A percentile compares a stretch with the other conserved stretches of the same genome.
Conservation (phyloP, 2,329 filamentous ascomycete species). For the Alternaria hordeiaustralica region DNA sequence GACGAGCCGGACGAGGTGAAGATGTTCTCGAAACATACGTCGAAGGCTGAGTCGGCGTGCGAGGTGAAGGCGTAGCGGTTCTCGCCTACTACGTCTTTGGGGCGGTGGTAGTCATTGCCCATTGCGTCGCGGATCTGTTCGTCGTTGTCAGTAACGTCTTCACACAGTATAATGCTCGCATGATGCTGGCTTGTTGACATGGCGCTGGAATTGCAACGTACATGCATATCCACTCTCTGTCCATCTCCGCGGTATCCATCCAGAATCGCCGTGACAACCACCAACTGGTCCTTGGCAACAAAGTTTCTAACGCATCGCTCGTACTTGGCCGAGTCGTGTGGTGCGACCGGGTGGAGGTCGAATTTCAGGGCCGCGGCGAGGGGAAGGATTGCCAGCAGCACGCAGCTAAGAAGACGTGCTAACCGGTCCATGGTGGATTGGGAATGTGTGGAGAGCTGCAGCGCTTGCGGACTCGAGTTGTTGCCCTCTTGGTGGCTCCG, state of each 20-base stretch:
- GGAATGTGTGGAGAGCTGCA: conserved; percentile 17
- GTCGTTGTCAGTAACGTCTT: conserved; percentile 3
- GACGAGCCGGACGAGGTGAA: conserved; percentile 55
- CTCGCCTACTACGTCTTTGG: conserved; percentile 90
- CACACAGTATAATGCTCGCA: background rate
- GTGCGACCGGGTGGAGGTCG: conserved; percentile 76
- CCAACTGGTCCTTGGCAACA: conserved; percentile 86
- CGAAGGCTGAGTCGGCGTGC: conserved; percentile 88
- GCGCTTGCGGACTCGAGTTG: conserved; percentile 14
- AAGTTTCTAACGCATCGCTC: conserved; percentile 97
- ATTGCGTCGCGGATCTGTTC: conserved; percentile 88
- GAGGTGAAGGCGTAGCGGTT: conserved; percentile 93
- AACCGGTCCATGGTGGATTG: conserved; percentile 44
- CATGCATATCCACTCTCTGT: conserved; percentile 92
- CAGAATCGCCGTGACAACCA: conserved; percentile 91
- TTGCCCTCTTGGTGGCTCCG: conserved; percentile 27
- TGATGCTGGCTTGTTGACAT: background rate
- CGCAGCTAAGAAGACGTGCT: conserved; percentile 39
- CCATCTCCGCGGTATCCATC: conserved; percentile 89
- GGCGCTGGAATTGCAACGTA: conserved; percentile 56
- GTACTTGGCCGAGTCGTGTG: conserved; percentile 67
- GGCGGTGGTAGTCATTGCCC: conserved; percentile 93
- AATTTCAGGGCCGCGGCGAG: conserved; percentile 80
- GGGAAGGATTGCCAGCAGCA: conserved; percentile 51
- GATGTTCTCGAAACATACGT: conserved; percentile 94